A percentile compares a stretch with the other conserved stretches of the same genome.
These are phyloP conservation scores for Austroboletus niveus DNA, from an alignment of 1,284 basidiomycete genomes.

Conservation along the genomic window DNA sequence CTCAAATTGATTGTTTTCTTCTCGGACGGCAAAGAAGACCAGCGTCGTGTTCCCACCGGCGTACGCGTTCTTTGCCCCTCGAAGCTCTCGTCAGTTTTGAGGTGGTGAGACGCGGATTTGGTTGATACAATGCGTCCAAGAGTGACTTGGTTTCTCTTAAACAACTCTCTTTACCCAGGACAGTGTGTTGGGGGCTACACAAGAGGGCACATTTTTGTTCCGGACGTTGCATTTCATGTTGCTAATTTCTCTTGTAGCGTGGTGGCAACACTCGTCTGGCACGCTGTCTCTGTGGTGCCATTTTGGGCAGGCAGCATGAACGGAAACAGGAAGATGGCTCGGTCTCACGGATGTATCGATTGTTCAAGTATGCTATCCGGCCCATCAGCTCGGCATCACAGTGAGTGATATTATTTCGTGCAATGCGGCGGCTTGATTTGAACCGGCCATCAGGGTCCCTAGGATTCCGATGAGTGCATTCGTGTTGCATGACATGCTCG, in stretches of 20 bases:
- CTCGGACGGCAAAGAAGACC: constrained; percentile 86
- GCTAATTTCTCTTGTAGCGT: constrained; percentile 34
- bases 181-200: constrained; percentile 80
- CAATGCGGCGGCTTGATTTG: constrained; percentile 3
- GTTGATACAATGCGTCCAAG: constrained; percentile 91
- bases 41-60: constrained; percentile 72
- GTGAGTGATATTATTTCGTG: constrained; percentile 36
- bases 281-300: constrained; percentile 76
- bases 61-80: constrained; percentile 32
- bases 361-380: constrained; percentile 81
- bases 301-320: constrained; percentile 68
- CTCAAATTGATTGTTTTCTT: constrained; percentile 9
- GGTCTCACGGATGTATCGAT: constrained; percentile 52
- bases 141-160: constrained; percentile 55
- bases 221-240: too few relatives aligned
- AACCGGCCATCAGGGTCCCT: constrained; percentile 42
- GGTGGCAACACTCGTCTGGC: constrained; percentile 63
- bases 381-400: constrained; percentile 62
- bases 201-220: constrained; percentile 58
- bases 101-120: constrained; percentile 40
- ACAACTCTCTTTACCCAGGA: constrained; percentile 79
- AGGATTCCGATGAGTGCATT: constrained; percentile 79
- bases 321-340: constrained; percentile 38
- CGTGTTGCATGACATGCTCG: constrained; percentile 83
- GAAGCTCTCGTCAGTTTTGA: constrained; percentile 58